Base-by-base conservation (phyloP, 306 rosid species). In the Psophocarpus tetragonolobus region DNA sequence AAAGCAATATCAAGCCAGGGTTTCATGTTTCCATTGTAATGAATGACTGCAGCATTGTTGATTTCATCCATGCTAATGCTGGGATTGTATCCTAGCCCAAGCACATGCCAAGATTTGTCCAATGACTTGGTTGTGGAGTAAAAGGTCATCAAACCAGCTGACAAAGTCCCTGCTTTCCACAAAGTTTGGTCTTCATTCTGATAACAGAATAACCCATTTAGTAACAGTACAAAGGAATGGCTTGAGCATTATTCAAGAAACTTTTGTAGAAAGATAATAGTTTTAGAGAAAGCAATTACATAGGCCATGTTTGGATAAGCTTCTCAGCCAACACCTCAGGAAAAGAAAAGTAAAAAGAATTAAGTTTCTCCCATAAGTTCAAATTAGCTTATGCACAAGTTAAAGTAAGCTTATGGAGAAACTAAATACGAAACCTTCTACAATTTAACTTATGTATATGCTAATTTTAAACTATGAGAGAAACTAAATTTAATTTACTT, bases 101-200 rank as follows among this genome's bases (percentile, higher is more conserved):
- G 99, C 42, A 96, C 99, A 35, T 96, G 99, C 99, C 99, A 96
- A 42, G 98, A 91, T 87, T 91, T 96, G 87, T 96, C 98, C 82
- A 96, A 72, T 29, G 98, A 91, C 88, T 92, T 96, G 38, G 98
- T 92, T 65, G 88, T 71, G 14, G 98, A 84, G 89, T 92, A 93
- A 85, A 92, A 96, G 75, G 97, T 92, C 82, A 96, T 84, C 88
- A 96, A 81, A 75, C 97, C 97, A 4, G 97, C 94, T 4, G 99
- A 78, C 58, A 89, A 88, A 6, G 91, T 87, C 81, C 97, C 94
- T 4, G 60, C 58, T 61, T 86, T 93, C 94, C 97, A 96, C 62
- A 96, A 68, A 5, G 91, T 71, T 14, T 83, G 80, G 50, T 96
- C 97, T 73, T 85, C 91, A 24, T 96, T 96, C 99, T 96, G 86